Base-by-base conservation (phyloP, 352 stramenopile genomes). In the Halophytophthora batemanensis region DNA sequence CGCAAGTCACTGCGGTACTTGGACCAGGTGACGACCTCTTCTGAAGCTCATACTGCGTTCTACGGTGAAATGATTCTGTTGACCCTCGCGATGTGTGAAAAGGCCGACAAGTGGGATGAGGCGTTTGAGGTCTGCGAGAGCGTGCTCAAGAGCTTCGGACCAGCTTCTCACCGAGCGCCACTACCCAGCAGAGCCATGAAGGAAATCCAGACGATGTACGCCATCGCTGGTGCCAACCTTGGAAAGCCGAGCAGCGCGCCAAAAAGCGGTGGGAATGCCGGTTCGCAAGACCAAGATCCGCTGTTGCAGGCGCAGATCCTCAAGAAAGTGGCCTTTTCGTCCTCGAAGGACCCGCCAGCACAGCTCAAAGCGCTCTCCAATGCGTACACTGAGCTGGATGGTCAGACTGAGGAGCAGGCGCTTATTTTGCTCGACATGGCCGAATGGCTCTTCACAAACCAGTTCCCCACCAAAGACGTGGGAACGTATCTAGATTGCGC, bases 401-500 rank as follows among this genome's bases (percentile, higher is more conserved):
- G 66, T 12, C 70, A 65, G 22, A 37, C 65, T 14, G 85, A 96
- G 56, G 71, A 88, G 41, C 75, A 87, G 42, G 57, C 75, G 8
- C 38, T 86, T 14, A 52, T 87, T 19, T 52, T 95, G 15, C 51
- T 96, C 0, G 86, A 96, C 36, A 77, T 96, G 42, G 86, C 77
- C 4, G 87, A 97, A 54, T 97, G 86, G 86, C 50, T 95, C 19
- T 77, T 81, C 47, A 81, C 82, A 1, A 86, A 88, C 34, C 71
- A 79, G 3, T 72, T 91, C 28, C 65, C 81, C 0, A 40, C 56
- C 17, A 56, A 86, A 46, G 84, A 92, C 23, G 65, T 75, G 1
- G 48, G 79, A 1, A 39, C 64, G 10, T 75, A 92, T 55, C 43
- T 95, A 6, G 62, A 87, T n/a, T 69, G 53, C 5, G 82, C 83